phyloP scores from a whole-genome alignment of 2,329 filamentous ascomycete species.

The Blastomyces percursus region DNA sequence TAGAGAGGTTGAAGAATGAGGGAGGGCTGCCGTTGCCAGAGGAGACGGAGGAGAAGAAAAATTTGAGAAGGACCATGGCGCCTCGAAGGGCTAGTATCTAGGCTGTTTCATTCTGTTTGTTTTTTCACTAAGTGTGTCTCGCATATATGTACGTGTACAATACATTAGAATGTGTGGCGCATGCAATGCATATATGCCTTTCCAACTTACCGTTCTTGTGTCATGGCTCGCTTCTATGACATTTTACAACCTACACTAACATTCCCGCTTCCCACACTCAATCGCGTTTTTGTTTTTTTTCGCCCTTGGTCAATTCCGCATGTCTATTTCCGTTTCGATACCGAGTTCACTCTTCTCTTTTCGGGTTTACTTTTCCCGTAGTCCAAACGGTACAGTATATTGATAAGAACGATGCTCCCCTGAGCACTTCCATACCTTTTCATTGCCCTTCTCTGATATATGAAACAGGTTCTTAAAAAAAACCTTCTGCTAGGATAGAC shows the following conservation, averaged over 20 bases:
- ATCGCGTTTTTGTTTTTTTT: neutral
- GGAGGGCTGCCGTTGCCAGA: constrained; percentile 61
- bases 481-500: neutral
- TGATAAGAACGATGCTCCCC: neutral
- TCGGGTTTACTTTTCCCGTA: neutral
- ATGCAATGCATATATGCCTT: neutral
- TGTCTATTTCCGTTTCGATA: neutral
- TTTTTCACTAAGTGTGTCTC: neutral
- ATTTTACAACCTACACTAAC: neutral
- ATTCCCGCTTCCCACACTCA: neutral
- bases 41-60: constrained; percentile 66
- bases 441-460: neutral
- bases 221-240: neutral
- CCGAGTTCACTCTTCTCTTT: neutral
- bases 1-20: constrained; percentile 64
- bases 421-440: too few species aligned
- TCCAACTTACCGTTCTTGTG: neutral
- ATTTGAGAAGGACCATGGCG: constrained; percentile 65
- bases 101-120: constrained; percentile 4
- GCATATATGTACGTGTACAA: neutral
- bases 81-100: constrained; percentile 68
- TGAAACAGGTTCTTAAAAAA: neutral
- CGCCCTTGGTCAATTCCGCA: neutral
- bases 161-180: neutral
- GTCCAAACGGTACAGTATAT: neutral